Conservation (phyloP, 2,329 filamentous ascomycete species). For the Trichoderma atroviride region DNA sequence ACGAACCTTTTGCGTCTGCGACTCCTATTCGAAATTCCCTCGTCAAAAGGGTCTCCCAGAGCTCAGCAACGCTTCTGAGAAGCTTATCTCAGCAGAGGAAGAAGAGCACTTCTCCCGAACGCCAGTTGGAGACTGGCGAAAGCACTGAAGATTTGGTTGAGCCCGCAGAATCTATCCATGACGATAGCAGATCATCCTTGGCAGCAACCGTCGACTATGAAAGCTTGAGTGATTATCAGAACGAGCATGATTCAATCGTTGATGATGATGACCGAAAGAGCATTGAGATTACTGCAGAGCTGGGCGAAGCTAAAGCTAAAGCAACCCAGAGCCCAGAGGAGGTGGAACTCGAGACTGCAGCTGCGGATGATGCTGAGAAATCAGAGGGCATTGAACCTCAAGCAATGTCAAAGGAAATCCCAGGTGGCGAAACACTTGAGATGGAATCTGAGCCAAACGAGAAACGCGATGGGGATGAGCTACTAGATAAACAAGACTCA, state of each 20-base stretch:
- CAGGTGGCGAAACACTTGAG: neutral
- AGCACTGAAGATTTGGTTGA: conserved; percentile 53
- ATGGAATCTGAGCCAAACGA: neutral
- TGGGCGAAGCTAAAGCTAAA: conserved; percentile 32
- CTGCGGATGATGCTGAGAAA: neutral
- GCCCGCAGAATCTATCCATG: conserved; percentile 37
- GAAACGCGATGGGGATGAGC: neutral
- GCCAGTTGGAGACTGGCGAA: conserved; percentile 35
- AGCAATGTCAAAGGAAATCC: neutral
- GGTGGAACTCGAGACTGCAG: neutral
- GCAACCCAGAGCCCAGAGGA: neutral
- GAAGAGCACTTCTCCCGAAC: conserved; percentile 29
- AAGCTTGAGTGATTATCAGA: conserved; percentile 48
- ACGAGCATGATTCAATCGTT: conserved; percentile 33
- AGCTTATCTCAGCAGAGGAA: conserved; percentile 45
- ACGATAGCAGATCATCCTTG: conserved; percentile 55
- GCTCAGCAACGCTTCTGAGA: conserved; percentile 50
- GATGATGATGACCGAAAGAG: conserved; percentile 34
- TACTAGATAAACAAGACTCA: neutral
- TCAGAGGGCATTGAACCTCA: neutral
- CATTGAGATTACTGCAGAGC: conserved; percentile 47
- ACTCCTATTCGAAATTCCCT: conserved; percentile 42
- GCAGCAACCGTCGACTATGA: conserved; percentile 61
- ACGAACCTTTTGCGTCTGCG: conserved; percentile 47
- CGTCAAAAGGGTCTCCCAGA: conserved; percentile 53